These are phyloP conservation scores for Ogataea nonfermentans DNA, from an alignment of 805 yeast species.

Conservation along the genomic window DNA sequence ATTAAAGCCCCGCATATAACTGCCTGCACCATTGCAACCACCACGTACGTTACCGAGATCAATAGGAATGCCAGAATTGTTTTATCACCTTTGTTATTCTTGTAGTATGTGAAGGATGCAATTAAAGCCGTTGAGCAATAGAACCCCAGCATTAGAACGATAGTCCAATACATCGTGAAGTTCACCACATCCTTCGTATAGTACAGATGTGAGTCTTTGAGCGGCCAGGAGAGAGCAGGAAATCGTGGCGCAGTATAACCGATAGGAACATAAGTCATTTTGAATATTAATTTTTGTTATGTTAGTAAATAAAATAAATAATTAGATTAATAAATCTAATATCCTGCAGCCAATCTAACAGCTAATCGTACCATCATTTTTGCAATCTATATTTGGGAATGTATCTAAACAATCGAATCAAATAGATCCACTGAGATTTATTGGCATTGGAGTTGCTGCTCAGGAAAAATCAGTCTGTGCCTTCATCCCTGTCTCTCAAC, in stretches of 20 bases:
- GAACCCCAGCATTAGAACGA: slow-evolving; percentile 62
- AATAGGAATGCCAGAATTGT: slow-evolving; percentile 33
- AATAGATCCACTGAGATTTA: too few relatives aligned
- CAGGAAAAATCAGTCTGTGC: too few relatives aligned
- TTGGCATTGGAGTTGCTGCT: too few relatives aligned
- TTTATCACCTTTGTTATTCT: slow-evolving; percentile 23
- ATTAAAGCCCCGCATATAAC: slow-evolving; percentile 70
- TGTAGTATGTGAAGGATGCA: slow-evolving; percentile 53
- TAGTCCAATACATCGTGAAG: slow-evolving; percentile 79
- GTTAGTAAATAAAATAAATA: background rate
- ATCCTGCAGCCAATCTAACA: too few relatives aligned
- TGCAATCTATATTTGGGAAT: too few relatives aligned
- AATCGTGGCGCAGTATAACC: slow-evolving; percentile 79
- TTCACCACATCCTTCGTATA: slow-evolving; percentile 72
- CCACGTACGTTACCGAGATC: slow-evolving; percentile 46
- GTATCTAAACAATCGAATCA: too few relatives aligned
- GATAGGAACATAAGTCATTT: slow-evolving; percentile 52
- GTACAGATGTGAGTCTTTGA: slow-evolving; percentile 59
- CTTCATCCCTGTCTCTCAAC: slow-evolving; percentile 23
- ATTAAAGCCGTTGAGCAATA: slow-evolving; percentile 63
- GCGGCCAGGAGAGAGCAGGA: slow-evolving; percentile 80
- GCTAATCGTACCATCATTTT: too few relatives aligned
- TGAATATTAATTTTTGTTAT: too few relatives aligned
- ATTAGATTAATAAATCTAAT: background rate
- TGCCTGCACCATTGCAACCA: slow-evolving; percentile 62